Percentiles rank a stretch among this genome's conserved stretches.
Evolutionary conservation across 306 rosid genomes (phyloP).

Genomic region (Sicyos baderoa): DNA sequence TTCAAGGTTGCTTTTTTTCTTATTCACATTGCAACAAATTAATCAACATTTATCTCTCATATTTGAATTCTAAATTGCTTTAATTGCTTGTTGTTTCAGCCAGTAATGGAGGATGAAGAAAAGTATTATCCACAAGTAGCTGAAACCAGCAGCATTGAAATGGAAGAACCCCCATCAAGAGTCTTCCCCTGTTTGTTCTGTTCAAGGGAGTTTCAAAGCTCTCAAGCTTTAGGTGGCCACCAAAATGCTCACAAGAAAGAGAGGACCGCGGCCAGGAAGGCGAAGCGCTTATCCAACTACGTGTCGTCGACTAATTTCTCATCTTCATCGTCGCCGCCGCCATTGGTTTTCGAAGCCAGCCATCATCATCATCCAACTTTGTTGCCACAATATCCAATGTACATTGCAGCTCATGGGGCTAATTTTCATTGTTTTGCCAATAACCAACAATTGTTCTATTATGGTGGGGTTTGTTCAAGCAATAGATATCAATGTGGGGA

Average conservation of each 20-base stretch:
- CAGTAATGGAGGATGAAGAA: no score
- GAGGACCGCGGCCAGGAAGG: constrained; percentile 62
- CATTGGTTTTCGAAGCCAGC: constrained; percentile 35
- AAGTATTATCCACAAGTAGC: no score
- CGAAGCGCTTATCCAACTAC: constrained; percentile 36
- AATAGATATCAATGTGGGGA: constrained; percentile 24
- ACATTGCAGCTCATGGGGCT: constrained; percentile 45
- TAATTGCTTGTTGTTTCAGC: no score
- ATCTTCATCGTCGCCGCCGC: constrained; percentile 21
- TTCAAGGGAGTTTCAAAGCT: constrained; percentile 66
- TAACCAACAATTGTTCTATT: constrained; percentile 30
- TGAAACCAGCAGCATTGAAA: constrained; percentile 22
- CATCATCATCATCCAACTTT: constrained; percentile 4
- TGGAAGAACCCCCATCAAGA: constrained; percentile 34
- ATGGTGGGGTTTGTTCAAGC: constrained; percentile 31
- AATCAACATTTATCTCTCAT: no score
- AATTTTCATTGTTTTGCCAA: constrained; percentile 32
- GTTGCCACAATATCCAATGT: constrained; percentile 25
- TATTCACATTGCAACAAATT: no score
- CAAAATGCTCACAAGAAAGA: constrained; percentile 91
- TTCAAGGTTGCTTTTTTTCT: no score
- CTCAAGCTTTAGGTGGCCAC: constrained; percentile 87
- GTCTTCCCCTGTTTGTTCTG: constrained; percentile 67
- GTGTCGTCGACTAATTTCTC: constrained; percentile 19
- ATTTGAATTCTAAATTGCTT: no score